Conservation (phyloP, 305 asterid species). For the Striga hermonthica region DNA sequence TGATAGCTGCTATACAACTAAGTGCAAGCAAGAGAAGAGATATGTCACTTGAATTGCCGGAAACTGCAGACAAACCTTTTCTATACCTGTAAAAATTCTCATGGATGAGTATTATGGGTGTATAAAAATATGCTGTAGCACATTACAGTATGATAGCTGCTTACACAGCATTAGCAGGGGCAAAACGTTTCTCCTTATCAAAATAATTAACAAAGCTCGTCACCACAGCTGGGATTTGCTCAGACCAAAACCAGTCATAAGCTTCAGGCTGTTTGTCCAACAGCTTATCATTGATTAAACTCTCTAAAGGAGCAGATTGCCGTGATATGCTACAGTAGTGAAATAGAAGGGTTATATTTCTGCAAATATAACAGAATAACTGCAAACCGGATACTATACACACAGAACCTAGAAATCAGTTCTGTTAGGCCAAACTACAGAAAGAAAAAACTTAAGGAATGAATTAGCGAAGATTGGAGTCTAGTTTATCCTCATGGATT, state of each 20-base stretch:
- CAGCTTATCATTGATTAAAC: constrained; percentile 67
- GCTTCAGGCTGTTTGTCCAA: constrained; percentile 70
- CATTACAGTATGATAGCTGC: constrained; percentile 33
- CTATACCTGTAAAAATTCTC: constrained; percentile 50
- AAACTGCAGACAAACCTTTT: constrained; percentile 46
- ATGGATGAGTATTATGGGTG: constrained; percentile 18
- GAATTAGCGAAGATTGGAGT: constrained; percentile 12
- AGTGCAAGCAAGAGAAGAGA: constrained; percentile 87
- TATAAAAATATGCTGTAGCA: constrained; percentile 25
- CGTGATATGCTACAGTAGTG: constrained; percentile 59
- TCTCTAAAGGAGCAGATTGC: constrained; percentile 85
- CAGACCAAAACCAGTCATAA: constrained; percentile 87
- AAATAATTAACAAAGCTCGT: constrained; percentile 68
- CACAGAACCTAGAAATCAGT: constrained; percentile 18
- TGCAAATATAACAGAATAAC: constrained; percentile 20
- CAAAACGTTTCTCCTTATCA: constrained; percentile 66
- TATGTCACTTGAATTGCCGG: constrained; percentile 62
- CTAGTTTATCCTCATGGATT: constrained; percentile 9
- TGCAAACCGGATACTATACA: constrained; percentile 23
- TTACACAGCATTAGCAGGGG: constrained; percentile 70
- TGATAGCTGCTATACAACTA: constrained; percentile 82
- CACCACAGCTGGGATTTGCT: constrained; percentile 74
- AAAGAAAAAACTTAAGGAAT: background rate
- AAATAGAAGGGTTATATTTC: constrained; percentile 29
- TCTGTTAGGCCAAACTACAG: constrained; percentile 20